phyloP scores from a whole-genome alignment of 768 basidiomycete genomes.

The Leccinum rimulosum region DNA sequence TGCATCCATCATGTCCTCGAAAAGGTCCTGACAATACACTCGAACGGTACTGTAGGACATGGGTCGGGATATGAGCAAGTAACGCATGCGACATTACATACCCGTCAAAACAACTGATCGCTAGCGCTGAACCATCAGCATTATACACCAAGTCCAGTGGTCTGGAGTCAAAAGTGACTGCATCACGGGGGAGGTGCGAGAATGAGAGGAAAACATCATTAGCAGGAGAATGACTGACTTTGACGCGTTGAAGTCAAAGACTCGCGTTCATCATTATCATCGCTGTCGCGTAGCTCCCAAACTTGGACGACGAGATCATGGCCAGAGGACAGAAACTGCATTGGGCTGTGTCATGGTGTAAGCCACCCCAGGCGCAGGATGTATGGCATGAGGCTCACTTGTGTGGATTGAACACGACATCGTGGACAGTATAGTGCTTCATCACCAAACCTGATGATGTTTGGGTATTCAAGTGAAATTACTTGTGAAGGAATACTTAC shows the following conservation, averaged over 20 bases:
- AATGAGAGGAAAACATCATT: background rate
- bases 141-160: slow-evolving; percentile 48
- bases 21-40: slow-evolving; percentile 24
- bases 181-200: slow-evolving; percentile 1
- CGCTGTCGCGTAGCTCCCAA: slow-evolving; percentile 38
- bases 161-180: slow-evolving; percentile 26
- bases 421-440: slow-evolving; percentile 55
- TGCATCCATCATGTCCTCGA: slow-evolving; percentile 14
- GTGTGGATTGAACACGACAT: slow-evolving; percentile 52
- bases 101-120: slow-evolving; percentile 33
- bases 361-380: background rate
- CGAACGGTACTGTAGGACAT: slow-evolving; percentile 20
- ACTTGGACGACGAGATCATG: slow-evolving; percentile 41
- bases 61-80: background rate
- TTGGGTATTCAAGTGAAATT: background rate
- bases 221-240: slow-evolving; percentile 14
- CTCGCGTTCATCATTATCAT: slow-evolving; percentile 15
- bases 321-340: slow-evolving; percentile 46
- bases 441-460: slow-evolving; percentile 14
- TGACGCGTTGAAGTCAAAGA: slow-evolving; percentile 11
- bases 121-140: slow-evolving; percentile 39
- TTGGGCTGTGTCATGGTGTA: slow-evolving; percentile 29
- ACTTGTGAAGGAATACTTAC: slow-evolving; percentile 8
- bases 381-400: slow-evolving; percentile 33
- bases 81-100: slow-evolving; percentile 11